Conservation (phyloP, 2,329 filamentous ascomycete genomes). For the Ascochyta viciae-villosae region DNA sequence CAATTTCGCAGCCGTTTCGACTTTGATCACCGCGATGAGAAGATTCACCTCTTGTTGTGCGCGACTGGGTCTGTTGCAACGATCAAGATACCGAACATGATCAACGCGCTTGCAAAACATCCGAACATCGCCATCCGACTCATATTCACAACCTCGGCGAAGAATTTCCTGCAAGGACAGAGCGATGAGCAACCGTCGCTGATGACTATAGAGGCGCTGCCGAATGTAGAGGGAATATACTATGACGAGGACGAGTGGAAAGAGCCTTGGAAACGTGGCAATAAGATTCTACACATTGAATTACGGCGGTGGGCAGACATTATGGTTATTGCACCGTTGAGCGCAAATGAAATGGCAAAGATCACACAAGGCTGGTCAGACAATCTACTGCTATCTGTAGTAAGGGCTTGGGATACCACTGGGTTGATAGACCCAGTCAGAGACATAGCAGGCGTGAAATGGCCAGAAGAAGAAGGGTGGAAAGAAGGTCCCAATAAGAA, state of each 20-base stretch:
- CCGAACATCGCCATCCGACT: slow-evolving; percentile 78
- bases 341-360: slow-evolving; percentile 86
- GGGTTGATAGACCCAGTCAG: slow-evolving; percentile 42
- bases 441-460: slow-evolving; percentile 33
- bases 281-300: slow-evolving; percentile 89
- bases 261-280: slow-evolving; percentile 77
- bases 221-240: slow-evolving; percentile 82
- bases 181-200: slow-evolving; percentile 77
- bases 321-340: slow-evolving; percentile 80
- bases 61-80: slow-evolving; percentile 81
- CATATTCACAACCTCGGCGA: slow-evolving; percentile 76
- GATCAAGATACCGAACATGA: slow-evolving; percentile 71
- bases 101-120: slow-evolving; percentile 61
- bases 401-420: slow-evolving; percentile 84
- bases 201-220: slow-evolving; percentile 62
- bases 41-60: slow-evolving; percentile 68
- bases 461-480: slow-evolving; percentile 22
- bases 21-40: slow-evolving; percentile 40
- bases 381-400: slow-evolving; percentile 73
- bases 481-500: slow-evolving; percentile 50
- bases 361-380: slow-evolving; percentile 80
- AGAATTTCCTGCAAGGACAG: slow-evolving; percentile 79
- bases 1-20: slow-evolving; percentile 25
- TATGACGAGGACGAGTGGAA: slow-evolving; percentile 87
- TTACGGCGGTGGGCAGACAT: slow-evolving; percentile 82